A percentile compares a stretch with the other conserved stretches of the same genome.
These are phyloP conservation scores for Nakazawaea wyomingensis DNA, from an alignment of 805 yeast species.

Conservation along the genomic window DNA sequence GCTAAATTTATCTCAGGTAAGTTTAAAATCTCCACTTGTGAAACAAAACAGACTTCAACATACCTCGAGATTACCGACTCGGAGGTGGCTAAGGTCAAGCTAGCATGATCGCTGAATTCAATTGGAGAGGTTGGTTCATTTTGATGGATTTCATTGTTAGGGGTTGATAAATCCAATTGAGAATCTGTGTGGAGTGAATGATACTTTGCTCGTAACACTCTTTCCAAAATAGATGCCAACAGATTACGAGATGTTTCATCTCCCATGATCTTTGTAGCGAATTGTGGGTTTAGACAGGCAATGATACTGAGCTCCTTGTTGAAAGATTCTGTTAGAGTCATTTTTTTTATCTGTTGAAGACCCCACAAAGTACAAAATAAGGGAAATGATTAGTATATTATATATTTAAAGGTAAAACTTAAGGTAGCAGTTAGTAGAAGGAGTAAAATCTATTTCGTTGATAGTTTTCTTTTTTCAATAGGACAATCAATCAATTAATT, in stretches of 20 bases:
- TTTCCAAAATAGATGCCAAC: neutral
- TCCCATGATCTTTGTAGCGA: neutral
- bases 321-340: neutral
- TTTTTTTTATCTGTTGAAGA: no score
- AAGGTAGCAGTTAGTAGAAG: no score
- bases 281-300: neutral
- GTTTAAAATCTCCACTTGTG: neutral
- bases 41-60: neutral
- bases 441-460: no score
- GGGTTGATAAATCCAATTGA: neutral
- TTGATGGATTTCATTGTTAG: neutral
- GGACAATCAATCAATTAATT: no score
- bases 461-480: no score
- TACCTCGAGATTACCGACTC: neutral
- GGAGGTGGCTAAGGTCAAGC: neutral
- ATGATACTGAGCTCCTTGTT: neutral
- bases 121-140: neutral
- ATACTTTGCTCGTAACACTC: neutral
- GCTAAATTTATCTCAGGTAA: neutral
- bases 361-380: no score
- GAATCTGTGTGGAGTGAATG: neutral
- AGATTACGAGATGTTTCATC: neutral
- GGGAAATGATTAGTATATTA: no score
- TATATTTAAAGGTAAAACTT: no score
- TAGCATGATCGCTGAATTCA: neutral